A percentile compares a stretch with the other conserved stretches of the same genome.
phyloP scores from a whole-genome alignment of 2,329 filamentous ascomycete genomes.

The Colletotrichum sp. region DNA sequence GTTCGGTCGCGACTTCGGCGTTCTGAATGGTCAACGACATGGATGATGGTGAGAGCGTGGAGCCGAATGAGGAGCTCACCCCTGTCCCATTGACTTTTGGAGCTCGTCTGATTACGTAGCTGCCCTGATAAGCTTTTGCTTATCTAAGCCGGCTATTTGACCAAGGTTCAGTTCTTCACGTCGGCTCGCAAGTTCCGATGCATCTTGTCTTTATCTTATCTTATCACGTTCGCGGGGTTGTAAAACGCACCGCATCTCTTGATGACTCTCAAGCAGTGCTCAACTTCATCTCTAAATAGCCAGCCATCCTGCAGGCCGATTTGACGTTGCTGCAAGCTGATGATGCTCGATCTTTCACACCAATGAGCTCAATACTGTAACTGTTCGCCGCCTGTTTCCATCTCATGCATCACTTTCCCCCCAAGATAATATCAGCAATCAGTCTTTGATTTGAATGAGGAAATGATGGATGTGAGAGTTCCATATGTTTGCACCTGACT shows the following conservation, averaged over 20 bases:
- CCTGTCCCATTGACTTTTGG: background rate
- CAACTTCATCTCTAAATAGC: background rate
- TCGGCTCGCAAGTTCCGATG: background rate
- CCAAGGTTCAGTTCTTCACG: background rate
- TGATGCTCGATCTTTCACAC: background rate
- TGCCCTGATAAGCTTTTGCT: conserved; percentile 8
- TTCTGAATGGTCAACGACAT: conserved; percentile 13
- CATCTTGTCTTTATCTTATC: background rate
- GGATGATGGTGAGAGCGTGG: conserved; percentile 20
- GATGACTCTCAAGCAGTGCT: background rate
- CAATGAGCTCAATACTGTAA: background rate
- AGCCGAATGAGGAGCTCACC: conserved; percentile 20
- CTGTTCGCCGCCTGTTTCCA: background rate
- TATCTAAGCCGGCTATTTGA: background rate
- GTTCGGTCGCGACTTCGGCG: conserved; percentile 19
- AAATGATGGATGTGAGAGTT: background rate
- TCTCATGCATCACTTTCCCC: background rate
- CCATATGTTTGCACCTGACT: background rate
- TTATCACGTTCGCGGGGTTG: background rate
- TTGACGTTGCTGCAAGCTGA: background rate
- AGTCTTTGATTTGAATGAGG: background rate
- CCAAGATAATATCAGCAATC: background rate
- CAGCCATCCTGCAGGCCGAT: background rate
- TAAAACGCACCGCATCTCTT: background rate
- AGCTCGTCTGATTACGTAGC: conserved; percentile 16